Evolutionary conservation across 1,284 basidiomycete species (phyloP), one percentile per base, ranked within the genome.

Genomic region (Hemileia vastatrix): DNA sequence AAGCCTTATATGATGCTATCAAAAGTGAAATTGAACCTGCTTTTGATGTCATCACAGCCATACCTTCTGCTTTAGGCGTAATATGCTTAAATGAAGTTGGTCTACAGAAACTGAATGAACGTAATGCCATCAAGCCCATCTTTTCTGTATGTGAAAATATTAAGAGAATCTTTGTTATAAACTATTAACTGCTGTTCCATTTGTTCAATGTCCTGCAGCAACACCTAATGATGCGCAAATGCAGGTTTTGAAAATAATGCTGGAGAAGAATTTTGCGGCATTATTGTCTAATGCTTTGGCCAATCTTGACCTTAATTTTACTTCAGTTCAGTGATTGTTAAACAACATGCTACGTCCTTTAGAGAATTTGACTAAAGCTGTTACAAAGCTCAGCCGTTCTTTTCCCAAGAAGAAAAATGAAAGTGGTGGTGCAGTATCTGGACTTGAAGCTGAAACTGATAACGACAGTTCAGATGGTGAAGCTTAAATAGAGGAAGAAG

Each of bases 261-360:
- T 99, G 51, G 95, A 99, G 80, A 96, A 97, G 80, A 91, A 90
- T 74, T 95, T 89, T 71, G 95, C 97, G 18, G 82, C 87, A 4
- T 86, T 87, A 2, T 80, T 99, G 33, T 97, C 95, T 0, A 86
- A 81, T 55, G 87, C 91, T 9, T 81, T 97, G 6, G 86, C 89
- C 4, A 95, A 99, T 63, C 84, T 96, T 43, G 95, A 99, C 73
- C 82, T 97, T 57, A 95, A 96, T 74, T 94, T 93, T 77, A 95
- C 95, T 1, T 86, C 93, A 68, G 85, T 96, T 67, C 86, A 87
- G 63, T 83, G 83, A 43, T 81, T 97, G 27, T 85, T 98, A 15
- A 85, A 87, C 19, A 85, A 87, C 0, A 84, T 98, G 64, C 79
- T 99, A 36, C 83, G 87, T 33, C 93, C 95, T 5, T 78, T 99